Evolutionary conservation across 1,284 basidiomycete species (phyloP).

Genomic region (Trametes sp.): DNA sequence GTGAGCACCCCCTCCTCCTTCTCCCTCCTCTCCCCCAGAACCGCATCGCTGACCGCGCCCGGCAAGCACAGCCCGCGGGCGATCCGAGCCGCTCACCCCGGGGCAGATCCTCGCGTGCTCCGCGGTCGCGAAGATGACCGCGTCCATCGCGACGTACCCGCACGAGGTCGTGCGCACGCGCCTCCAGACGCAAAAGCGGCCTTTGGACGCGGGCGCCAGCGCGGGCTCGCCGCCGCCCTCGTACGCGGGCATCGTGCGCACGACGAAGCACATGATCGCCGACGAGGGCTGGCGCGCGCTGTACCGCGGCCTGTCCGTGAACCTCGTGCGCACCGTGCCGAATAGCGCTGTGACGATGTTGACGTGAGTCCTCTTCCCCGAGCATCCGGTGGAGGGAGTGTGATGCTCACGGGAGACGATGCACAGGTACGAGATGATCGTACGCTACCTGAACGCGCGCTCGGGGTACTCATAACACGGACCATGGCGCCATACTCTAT

Average conservation of each 20-base stretch:
- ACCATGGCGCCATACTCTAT: too few relatives aligned
- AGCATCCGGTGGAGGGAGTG: background rate
- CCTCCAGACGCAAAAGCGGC: constrained; percentile 83
- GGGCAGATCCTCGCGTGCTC: constrained; percentile 86
- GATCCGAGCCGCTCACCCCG: constrained; percentile 67
- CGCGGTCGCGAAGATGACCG: constrained; percentile 91
- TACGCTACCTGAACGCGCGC: constrained; percentile 58
- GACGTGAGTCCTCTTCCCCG: constrained; percentile 71
- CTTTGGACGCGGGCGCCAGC: constrained; percentile 49
- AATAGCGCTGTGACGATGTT: constrained; percentile 94
- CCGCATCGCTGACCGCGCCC: constrained; percentile 13
- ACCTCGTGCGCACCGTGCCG: constrained; percentile 91
- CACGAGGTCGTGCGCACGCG: constrained; percentile 96
- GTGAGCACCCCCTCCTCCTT: constrained; percentile 57
- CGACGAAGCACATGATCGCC: constrained; percentile 72
- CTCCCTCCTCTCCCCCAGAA: background rate
- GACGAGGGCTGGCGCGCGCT: constrained; percentile 89
- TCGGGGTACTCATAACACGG: constrained; percentile 30
- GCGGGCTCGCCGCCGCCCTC: constrained; percentile 41
- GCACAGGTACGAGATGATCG: constrained; percentile 69
- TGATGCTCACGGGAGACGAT: constrained; percentile 4
- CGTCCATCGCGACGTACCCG: constrained; percentile 92
- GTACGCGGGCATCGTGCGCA: constrained; percentile 73
- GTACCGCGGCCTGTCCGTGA: constrained; percentile 91
- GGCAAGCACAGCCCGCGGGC: constrained; percentile 55